Evolutionary conservation across 768 basidiomycete species (phyloP).

Genomic region (Kwoniella bestiolae): DNA sequence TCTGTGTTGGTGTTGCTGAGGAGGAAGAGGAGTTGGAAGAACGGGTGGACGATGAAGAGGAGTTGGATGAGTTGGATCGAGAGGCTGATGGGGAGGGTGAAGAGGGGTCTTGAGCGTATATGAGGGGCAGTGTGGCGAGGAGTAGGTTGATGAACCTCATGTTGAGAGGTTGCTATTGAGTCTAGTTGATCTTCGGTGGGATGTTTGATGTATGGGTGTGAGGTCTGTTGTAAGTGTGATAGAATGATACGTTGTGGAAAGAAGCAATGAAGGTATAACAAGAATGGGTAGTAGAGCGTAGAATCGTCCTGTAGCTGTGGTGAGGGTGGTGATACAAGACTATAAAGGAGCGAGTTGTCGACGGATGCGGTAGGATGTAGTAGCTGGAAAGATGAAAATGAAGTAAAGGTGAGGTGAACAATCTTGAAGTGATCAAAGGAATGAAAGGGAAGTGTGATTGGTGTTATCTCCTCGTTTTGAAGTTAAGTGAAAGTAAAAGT

Average conservation of each 20-base stretch:
- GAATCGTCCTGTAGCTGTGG: too few relatives aligned
- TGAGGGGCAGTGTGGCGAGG: constrained; percentile 15
- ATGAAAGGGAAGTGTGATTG: neutral
- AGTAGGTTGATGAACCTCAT: constrained; percentile 10
- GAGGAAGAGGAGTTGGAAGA: constrained; percentile 20
- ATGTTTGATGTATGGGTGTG: too few relatives aligned
- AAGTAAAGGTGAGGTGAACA: too few relatives aligned
- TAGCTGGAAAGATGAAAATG: too few relatives aligned
- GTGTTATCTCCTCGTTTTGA: constrained; percentile 4
- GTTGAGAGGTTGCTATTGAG: neutral
- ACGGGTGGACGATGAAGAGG: constrained; percentile 14
- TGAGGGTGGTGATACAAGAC: neutral
- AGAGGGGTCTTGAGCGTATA: constrained; percentile 23
- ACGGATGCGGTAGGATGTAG: constrained; percentile 1
- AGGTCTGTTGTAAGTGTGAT: too few relatives aligned
- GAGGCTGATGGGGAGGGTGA: constrained; percentile 10
- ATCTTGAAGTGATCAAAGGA: constrained; percentile 10
- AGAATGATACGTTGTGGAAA: too few relatives aligned
- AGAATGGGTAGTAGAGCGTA: too few relatives aligned
- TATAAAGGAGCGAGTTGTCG: constrained; percentile 5
- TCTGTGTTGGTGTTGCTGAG: constrained; percentile 14
- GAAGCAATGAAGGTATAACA: too few relatives aligned
- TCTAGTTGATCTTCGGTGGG: neutral
- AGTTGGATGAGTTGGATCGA: constrained; percentile 8
- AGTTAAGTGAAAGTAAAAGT: neutral